Evolutionary conservation across 2,329 filamentous ascomycete species (phyloP), one percentile per base, ranked within the genome.

Genomic region (Macrophomina tecta): DNA sequence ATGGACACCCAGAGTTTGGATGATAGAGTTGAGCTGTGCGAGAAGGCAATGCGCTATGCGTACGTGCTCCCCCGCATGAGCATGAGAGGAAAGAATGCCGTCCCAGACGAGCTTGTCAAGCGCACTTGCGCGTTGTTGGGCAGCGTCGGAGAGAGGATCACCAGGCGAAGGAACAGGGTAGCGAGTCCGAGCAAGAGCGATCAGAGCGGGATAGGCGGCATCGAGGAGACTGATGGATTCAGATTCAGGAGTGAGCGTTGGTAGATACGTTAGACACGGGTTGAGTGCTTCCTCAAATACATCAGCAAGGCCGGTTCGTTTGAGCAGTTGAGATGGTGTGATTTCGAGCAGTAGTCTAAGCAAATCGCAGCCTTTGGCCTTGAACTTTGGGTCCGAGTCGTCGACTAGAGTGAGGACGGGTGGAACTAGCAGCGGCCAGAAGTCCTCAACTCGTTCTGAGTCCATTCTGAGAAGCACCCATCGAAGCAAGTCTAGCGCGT

Each of bases 241-340:
- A 0, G 83, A 75, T 72, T 92, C 90, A 0, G 91, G 88, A 0
- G 92, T 97, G 49, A 97, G 81, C 12, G 85, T 87, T 0, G 94
- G 94, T 5, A 97, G 83, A 72, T 89, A 91, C 7, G 90, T 84
- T n/a, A 97, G 84, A 42, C 89, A 88, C 0, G 92, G 91, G 70
- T 89, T 85, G 1, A 92, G 78, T 3, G 89, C 86, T 23, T 92
- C 86, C 72, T 90, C 85, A 68, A 94, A 90, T 32, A 94, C 85
- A 14, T 84, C 79, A 28, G 84, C 85, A 7, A 94, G 85, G 0
- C 91, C 91, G 0, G 88, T 91, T 53, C 83, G 82, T 12, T 76
- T 77, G 52, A 94, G 82, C 2, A 90, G 81, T 4, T 77, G 73
- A 1, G 79, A 69, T 0, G 87, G 84, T 51, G 87, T 86, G 61